phyloP scores from a whole-genome alignment of 164 flowering plant genomes.

The Pachysandra terminalis region DNA sequence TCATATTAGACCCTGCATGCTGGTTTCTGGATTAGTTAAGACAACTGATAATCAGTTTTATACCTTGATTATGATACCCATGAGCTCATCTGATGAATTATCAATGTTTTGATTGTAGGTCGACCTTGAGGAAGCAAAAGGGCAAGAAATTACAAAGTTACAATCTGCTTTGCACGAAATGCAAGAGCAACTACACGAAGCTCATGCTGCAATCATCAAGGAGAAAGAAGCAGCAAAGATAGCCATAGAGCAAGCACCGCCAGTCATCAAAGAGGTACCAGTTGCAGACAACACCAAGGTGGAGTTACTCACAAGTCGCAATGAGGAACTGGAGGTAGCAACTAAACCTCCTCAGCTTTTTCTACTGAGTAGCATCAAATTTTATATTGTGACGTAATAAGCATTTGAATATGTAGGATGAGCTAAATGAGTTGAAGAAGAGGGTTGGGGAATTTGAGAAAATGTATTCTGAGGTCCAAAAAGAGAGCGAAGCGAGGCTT shows the following conservation, averaged over 20 bases:
- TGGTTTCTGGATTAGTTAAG: neutral
- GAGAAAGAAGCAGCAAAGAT: slow-evolving; percentile 77
- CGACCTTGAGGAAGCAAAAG: slow-evolving; percentile 81
- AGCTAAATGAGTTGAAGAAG: slow-evolving; percentile 36
- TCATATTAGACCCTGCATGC: neutral
- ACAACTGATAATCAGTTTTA: neutral
- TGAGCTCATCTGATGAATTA: neutral
- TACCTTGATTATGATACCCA: too few relatives aligned
- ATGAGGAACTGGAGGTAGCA: slow-evolving; percentile 33
- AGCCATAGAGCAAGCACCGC: slow-evolving; percentile 80
- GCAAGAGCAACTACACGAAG: slow-evolving; percentile 65
- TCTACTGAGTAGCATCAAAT: neutral
- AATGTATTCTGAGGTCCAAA: slow-evolving; percentile 38
- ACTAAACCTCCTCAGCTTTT: neutral
- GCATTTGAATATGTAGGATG: slow-evolving; percentile 34
- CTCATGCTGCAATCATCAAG: slow-evolving; percentile 44
- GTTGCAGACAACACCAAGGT: slow-evolving; percentile 61
- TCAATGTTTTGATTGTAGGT: slow-evolving; percentile 30
- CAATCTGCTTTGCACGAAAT: slow-evolving; percentile 57
- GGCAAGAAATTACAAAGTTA: slow-evolving; percentile 64
- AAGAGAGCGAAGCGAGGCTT: slow-evolving; percentile 41
- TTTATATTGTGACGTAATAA: neutral
- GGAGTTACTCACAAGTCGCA: slow-evolving; percentile 46
- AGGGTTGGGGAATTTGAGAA: slow-evolving; percentile 50
- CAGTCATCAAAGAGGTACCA: slow-evolving; percentile 73